These are phyloP conservation scores for Fagopyrum homotropicum DNA, from an alignment of 148 eudicot species.

Conservation along the genomic window DNA sequence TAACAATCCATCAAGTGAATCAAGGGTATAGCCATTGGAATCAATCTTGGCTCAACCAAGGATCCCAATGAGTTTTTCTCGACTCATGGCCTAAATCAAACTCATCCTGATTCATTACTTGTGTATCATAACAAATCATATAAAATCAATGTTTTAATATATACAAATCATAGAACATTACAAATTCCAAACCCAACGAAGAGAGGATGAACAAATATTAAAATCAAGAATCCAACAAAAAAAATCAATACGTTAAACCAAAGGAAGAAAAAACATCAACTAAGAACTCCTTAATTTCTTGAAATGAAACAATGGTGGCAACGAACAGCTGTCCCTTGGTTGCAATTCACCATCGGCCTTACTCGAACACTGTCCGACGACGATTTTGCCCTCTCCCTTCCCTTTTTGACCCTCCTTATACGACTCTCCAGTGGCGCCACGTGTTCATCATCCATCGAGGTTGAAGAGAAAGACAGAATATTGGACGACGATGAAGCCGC, in stretches of 20 bases:
- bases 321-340: background rate
- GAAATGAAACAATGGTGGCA: no score
- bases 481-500: background rate
- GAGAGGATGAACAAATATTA: background rate
- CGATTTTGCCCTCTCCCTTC: background rate
- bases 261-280: background rate
- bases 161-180: no score
- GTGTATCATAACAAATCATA: no score
- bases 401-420: background rate
- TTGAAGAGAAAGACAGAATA: background rate
- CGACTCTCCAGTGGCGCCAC: background rate
- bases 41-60: no score
- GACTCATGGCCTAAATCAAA: no score
- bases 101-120: no score
- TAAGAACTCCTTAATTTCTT: no score
- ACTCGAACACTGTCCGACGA: background rate
- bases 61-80: no score
- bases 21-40: no score
- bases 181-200: no score
- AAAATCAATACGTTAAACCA: background rate
- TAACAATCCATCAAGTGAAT: no score
- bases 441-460: background rate
- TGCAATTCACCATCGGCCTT: background rate
- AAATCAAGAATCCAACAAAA: background rate
- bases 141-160: no score